Conservation (phyloP, 805 yeast genomes). For the Henningerozyma blattae region DNA sequence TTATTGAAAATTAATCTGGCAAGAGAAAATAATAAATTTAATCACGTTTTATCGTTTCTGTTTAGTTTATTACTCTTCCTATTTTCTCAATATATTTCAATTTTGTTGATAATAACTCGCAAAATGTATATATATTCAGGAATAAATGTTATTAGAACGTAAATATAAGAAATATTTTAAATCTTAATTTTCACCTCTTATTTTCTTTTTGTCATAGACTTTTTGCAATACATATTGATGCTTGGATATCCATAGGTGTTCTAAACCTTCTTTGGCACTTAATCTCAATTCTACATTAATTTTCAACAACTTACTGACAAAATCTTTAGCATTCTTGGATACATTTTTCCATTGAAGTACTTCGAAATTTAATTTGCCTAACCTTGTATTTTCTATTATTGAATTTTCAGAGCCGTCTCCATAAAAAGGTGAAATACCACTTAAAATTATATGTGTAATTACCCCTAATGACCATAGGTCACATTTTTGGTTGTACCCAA, state of each 20-base stretch:
- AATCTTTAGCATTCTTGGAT: slow-evolving; percentile 32
- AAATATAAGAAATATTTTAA: slow-evolving; percentile 4
- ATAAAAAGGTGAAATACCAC: slow-evolving; percentile 56
- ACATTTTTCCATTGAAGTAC: slow-evolving; percentile 32
- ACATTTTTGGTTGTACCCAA: slow-evolving; percentile 44
- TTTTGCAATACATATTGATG: slow-evolving; percentile 26
- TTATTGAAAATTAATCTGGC: no score
- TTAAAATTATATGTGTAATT: slow-evolving; percentile 42
- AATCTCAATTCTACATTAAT: slow-evolving; percentile 29
- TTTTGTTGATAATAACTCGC: not conserved
- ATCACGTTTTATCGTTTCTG: no score
- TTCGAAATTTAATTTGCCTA: slow-evolving; percentile 30
- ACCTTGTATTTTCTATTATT: slow-evolving; percentile 31
- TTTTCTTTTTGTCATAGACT: slow-evolving; percentile 27
- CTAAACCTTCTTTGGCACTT: slow-evolving; percentile 29
- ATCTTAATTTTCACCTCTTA: slow-evolving; percentile 19
- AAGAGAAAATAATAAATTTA: no score
- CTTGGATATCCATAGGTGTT: slow-evolving; percentile 36
- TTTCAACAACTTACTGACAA: slow-evolving; percentile 30
- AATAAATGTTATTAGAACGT: not conserved
- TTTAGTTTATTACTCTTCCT: no score
- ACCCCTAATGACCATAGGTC: slow-evolving; percentile 66
- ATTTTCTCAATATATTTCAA: not conserved
- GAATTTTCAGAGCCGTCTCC: slow-evolving; percentile 31
- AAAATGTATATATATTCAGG: not conserved